Percentiles rank a stretch among this genome's conserved stretches.
Conservation (phyloP, 306 rosid species). For the Vachellia pachyceras region DNA sequence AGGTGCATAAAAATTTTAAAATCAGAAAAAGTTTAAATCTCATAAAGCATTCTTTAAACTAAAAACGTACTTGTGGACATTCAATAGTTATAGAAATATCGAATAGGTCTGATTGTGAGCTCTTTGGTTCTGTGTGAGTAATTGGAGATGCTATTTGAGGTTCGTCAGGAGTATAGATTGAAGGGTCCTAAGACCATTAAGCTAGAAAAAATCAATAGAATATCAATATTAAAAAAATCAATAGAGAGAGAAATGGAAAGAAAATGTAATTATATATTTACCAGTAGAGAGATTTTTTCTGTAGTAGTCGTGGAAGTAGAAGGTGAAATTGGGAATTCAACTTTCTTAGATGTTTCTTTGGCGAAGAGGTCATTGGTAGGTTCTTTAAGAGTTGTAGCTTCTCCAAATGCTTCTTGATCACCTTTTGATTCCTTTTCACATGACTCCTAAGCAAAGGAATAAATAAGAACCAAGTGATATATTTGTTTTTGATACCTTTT, state of each 20-base stretch:
- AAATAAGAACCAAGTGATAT: too few species aligned
- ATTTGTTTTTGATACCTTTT: too few species aligned
- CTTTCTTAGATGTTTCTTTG: background rate
- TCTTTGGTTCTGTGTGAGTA: background rate
- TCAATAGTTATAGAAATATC: background rate
- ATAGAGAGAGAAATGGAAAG: background rate
- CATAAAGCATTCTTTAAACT: too few species aligned
- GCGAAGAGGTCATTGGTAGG: background rate
- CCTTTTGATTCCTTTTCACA: too few species aligned
- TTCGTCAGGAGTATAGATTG: background rate
- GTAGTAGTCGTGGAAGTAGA: too few species aligned
- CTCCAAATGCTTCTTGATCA: too few species aligned
- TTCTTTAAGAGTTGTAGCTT: too few species aligned
- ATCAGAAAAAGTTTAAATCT: too few species aligned
- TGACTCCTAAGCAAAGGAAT: too few species aligned
- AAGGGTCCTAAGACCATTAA: background rate
- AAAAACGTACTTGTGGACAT: too few species aligned
- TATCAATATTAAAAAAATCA: background rate
- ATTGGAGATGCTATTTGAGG: background rate
- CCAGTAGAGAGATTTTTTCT: background rate
- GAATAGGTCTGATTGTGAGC: background rate
- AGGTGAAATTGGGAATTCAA: background rate
- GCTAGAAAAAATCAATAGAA: background rate
- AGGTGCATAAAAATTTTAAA: too few species aligned
- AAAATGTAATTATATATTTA: background rate